A percentile compares a stretch with the other conserved stretches of the same genome.
Evolutionary conservation across 1,139 yeast genomes (phyloP).

Genomic region (Pichia sp.): DNA sequence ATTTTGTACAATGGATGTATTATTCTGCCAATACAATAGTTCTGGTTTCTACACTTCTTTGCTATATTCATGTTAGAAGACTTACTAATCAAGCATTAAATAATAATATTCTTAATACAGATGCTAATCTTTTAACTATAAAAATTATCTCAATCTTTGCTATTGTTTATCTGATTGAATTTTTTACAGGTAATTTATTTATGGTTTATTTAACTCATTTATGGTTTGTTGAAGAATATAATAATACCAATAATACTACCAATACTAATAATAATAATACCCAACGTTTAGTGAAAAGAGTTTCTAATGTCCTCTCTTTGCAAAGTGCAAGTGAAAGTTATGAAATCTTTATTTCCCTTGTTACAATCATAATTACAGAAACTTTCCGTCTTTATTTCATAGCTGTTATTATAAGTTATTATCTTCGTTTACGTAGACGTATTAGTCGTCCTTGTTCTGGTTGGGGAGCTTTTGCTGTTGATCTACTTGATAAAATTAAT

Average conservation of each 20-base stretch:
- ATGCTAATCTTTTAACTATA: constrained; percentile 25
- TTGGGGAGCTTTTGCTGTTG: constrained; percentile 4
- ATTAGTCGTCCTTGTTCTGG: constrained; percentile 11
- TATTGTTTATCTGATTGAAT: constrained; percentile 59
- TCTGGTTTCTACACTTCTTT: constrained; percentile 1
- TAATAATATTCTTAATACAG: constrained; percentile 7
- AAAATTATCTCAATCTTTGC: constrained; percentile 55
- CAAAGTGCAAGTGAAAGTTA: constrained; percentile 41
- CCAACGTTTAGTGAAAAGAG: constrained; percentile 11
- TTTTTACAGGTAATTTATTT: constrained; percentile 58
- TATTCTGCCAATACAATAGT: constrained; percentile 53
- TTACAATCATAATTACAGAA: constrained; percentile 45
- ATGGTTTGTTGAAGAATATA: constrained; percentile 49
- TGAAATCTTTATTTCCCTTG: constrained; percentile 62
- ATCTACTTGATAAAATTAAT: constrained; percentile 8
- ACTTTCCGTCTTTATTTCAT: constrained; percentile 59
- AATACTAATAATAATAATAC: not conserved
- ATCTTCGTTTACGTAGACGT: constrained; percentile 12
- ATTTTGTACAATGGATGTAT: constrained; percentile 76
- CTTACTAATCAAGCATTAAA: not conserved
- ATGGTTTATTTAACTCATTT: constrained; percentile 66
- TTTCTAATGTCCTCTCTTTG: constrained; percentile 16
- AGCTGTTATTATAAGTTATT: constrained; percentile 41
- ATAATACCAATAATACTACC: not conserved
- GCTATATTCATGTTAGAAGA: constrained; percentile 5